Evolutionary conservation across 768 basidiomycete species (phyloP), one percentile per base, ranked within the genome.

Genomic region (Auricularia sp.): DNA sequence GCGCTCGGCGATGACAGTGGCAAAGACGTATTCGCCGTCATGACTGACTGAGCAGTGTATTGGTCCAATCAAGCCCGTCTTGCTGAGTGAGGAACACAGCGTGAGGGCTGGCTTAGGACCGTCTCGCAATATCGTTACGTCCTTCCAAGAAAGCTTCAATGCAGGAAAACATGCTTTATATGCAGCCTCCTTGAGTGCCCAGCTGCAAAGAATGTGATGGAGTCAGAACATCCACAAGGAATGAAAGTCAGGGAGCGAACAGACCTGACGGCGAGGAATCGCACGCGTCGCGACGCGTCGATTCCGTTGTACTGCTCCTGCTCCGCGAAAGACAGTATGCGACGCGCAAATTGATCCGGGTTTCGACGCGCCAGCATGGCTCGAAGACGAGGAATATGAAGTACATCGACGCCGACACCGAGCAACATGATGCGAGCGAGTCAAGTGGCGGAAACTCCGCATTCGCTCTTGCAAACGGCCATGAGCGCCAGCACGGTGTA

Each of bases 141-240:
- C 84, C 70, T 90, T 89, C 92, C 91, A 93, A 6, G 82, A 83
- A 18, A 88, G 84, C 36, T 70, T 76, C 51, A 81, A 71, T 21
- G 65, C 36, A 0, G 91, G 91, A 71, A 84, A 91, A 65, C 92
- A 70, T 0, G 91, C 92, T 71, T 94, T 94, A 77, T 93, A 94
- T 0, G 86, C 85, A 0, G 92, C 89, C 74, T 94, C 92, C 69
- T 94, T 94, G 21, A 89, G 81, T 36, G 84, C 79, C 90, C 90
- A 94, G 16, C 91, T 93, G 68, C 3, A 42, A 8, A 7, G 34
- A 3, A 21, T 1, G 10, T 18, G 16, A 29, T 60, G 35, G 29
- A 29, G 29, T 29, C 29, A 29, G 29, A 29, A 29, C 29, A 3
- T 2, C 29, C 29, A 29, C 29, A 3, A 29, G 2, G 29, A 29